Evolutionary conservation across 2,329 filamentous ascomycete species (phyloP).

Genomic region (Stagonosporopsis tanaceti): DNA sequence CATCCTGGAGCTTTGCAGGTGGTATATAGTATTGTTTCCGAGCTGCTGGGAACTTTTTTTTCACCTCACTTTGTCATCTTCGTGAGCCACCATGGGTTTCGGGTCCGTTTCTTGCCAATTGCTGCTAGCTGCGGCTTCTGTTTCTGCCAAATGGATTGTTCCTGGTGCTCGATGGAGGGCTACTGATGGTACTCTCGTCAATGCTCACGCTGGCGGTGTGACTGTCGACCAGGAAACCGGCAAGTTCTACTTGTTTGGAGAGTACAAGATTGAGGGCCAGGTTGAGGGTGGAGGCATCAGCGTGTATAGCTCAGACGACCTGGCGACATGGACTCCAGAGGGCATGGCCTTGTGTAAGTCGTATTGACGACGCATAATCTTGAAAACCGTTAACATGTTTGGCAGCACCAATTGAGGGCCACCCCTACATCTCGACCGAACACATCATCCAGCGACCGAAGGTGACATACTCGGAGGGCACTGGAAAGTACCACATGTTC

Average conservation of each 20-base stretch:
- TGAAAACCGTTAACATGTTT: neutral
- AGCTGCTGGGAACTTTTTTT: constrained; percentile 1
- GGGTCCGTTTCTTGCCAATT: constrained; percentile 29
- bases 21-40: constrained; percentile 30
- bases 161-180: constrained; percentile 69
- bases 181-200: constrained; percentile 66
- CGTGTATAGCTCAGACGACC: constrained; percentile 65
- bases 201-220: constrained; percentile 68
- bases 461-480: constrained; percentile 65
- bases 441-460: constrained; percentile 70
- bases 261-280: constrained; percentile 67
- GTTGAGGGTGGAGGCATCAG: constrained; percentile 67
- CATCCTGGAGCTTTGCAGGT: constrained; percentile 12
- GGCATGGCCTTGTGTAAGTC: constrained; percentile 62
- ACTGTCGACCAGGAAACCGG: constrained; percentile 61
- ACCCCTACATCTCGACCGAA: constrained; percentile 63
- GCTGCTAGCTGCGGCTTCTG: constrained; percentile 32
- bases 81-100: constrained; percentile 27
- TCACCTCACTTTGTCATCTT: constrained; percentile 2
- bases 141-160: constrained; percentile 64
- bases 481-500: constrained; percentile 67
- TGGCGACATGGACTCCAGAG: constrained; percentile 66
- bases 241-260: constrained; percentile 69
- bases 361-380: neutral
- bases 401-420: constrained; percentile 60